These are phyloP conservation scores for Mariannaea sp. DNA, from an alignment of 2,329 filamentous ascomycete genomes.

Conservation along the genomic window DNA sequence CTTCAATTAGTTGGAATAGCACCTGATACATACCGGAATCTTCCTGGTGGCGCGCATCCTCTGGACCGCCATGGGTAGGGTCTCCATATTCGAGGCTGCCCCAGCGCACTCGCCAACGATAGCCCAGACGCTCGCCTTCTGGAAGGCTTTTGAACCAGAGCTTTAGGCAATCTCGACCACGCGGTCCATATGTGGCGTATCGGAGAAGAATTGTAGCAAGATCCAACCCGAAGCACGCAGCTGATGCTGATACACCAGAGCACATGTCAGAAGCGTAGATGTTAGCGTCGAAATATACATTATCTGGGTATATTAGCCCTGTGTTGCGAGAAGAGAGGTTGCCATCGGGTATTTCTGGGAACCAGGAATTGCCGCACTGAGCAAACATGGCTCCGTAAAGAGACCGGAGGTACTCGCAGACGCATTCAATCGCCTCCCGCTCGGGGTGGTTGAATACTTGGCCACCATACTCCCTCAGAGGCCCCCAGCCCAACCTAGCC, in stretches of 20 bases:
- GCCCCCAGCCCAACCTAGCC: background rate
- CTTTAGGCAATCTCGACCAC: background rate
- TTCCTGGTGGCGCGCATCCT: background rate
- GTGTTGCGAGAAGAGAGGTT: background rate
- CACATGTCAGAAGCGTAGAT: background rate
- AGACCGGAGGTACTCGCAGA: conserved; percentile 14
- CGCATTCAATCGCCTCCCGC: conserved; percentile 12
- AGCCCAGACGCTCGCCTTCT: background rate
- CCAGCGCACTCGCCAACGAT: background rate
- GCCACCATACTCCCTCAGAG: background rate
- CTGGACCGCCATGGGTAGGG: background rate
- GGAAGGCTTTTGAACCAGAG: background rate
- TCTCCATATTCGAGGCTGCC: no score
- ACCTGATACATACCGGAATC: conserved; percentile 3
- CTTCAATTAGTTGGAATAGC: background rate
- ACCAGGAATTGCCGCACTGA: conserved; percentile 1
- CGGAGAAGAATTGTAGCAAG: background rate
- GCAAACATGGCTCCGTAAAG: conserved; percentile 21
- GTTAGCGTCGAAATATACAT: conserved; percentile 6
- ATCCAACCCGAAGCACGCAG: conserved; percentile 2
- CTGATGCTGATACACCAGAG: background rate
- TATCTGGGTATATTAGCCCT: conserved; percentile 15
- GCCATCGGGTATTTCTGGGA: background rate
- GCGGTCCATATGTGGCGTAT: background rate
- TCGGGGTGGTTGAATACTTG: background rate